Percentiles rank a stretch among this genome's conserved stretches.
Conservation (phyloP, 768 basidiomycete genomes). For the Tulasnella sp. region DNA sequence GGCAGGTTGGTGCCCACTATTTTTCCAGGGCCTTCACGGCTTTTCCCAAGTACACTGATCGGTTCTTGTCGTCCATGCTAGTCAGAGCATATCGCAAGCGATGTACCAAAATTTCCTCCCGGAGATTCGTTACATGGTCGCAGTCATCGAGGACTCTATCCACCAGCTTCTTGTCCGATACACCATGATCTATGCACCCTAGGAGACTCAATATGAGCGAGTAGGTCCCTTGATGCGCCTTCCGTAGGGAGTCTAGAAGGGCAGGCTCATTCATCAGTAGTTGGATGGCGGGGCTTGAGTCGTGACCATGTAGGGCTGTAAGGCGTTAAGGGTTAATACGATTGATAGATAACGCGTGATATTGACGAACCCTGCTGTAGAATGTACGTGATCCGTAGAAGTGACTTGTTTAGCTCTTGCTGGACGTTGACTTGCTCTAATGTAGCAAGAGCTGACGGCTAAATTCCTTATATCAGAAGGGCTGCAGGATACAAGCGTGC, state of each 20-base stretch:
- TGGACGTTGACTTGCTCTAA: slow-evolving; percentile 69
- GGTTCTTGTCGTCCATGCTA: slow-evolving; percentile 49
- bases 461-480: background rate
- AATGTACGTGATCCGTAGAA: slow-evolving; percentile 68
- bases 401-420: slow-evolving; percentile 64
- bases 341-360: slow-evolving; percentile 3
- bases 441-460: slow-evolving; percentile 10
- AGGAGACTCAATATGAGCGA: slow-evolving; percentile 82
- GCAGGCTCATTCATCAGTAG: slow-evolving; percentile 71
- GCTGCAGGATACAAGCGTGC: background rate
- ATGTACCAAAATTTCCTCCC: slow-evolving; percentile 77
- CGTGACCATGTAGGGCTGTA: slow-evolving; percentile 51
- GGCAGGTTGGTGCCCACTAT: slow-evolving; percentile 48
- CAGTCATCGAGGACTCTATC: slow-evolving; percentile 82
- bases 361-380: slow-evolving; percentile 62
- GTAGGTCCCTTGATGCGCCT: slow-evolving; percentile 87
- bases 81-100: slow-evolving; percentile 81
- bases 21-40: slow-evolving; percentile 75
- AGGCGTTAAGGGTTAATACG: background rate
- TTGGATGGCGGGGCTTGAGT: slow-evolving; percentile 71
- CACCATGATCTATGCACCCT: slow-evolving; percentile 83
- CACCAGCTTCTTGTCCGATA: slow-evolving; percentile 76
- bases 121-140: slow-evolving; percentile 85
- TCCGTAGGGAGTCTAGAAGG: slow-evolving; percentile 76
- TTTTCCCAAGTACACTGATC: slow-evolving; percentile 45